Evolutionary conservation across 345 rosid species (phyloP), one percentile per base, ranked within the genome.

Genomic region (Eutrema heterophyllum): DNA sequence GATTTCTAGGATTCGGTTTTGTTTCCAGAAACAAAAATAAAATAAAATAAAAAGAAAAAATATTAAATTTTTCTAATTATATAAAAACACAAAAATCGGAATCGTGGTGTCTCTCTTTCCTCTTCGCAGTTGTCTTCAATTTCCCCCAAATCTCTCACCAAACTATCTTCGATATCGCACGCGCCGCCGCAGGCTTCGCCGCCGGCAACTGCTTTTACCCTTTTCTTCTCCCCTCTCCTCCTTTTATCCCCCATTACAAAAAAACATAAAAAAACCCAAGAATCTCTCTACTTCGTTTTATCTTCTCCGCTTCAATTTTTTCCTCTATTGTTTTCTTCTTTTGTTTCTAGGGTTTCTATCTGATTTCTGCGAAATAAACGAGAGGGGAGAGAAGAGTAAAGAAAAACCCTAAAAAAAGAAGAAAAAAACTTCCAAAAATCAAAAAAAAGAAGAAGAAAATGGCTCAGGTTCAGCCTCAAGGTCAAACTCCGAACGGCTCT

Each of bases 361-460:
- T 24, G 36, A 70, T 62, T 68, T 39, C 32, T 60, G 32, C 70
- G 67, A 74, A 46, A 79, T 84, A 82, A 60, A 85, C 78, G 81
- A 80, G 93, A 87, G 96, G 91, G 84, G 94, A 87, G 92, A 86
- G 92, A 88, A 84, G 88, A 80, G 67, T 14, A 7, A 7, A 67
- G 24, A 62, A 62, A 73, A 46, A 12, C 68, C 74, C 13, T 2
- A 24, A 65, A 64, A 76, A 71, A 43, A 73, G 4, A n/a, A 35
- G 33, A 6, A 48, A 58, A 74, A 72, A 75, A 41, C 5, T 5
- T 14, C 13, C 9, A 43, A 70, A 73, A 77, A 52, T 7, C 53
- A 3, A 70, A 60, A 54, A 14, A 61, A 7, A 43, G 24, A 21
- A 21, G 24, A 21, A 41, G 16, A 18, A 52, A 67, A 86, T 88